Evolutionary conservation across 768 basidiomycete genomes (phyloP).

Genomic region (Pleurotus pulmonarius): DNA sequence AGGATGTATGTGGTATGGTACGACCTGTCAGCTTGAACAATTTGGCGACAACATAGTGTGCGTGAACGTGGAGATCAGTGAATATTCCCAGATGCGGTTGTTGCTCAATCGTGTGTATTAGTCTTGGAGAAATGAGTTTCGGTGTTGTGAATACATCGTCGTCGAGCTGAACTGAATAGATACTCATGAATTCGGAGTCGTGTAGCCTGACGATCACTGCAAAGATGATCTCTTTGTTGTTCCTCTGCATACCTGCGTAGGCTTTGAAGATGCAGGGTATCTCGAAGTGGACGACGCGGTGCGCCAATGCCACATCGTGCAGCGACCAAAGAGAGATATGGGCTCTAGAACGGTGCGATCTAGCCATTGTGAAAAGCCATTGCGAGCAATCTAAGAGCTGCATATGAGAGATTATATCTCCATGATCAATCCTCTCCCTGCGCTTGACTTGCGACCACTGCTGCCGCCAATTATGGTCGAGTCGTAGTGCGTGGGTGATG

Average conservation of each 20-base stretch:
- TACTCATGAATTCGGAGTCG: slow-evolving; percentile 12
- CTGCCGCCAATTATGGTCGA: slow-evolving; percentile 49
- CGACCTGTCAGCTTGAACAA: slow-evolving; percentile 15
- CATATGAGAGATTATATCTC: slow-evolving; percentile 39
- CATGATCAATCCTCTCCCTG: slow-evolving; percentile 32
- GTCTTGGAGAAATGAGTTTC: slow-evolving; percentile 4
- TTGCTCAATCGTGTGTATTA: slow-evolving; percentile 12
- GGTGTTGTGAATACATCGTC: slow-evolving; percentile 8
- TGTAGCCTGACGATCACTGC: slow-evolving; percentile 5
- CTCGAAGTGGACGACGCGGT: slow-evolving; percentile 6
- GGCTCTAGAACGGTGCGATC: slow-evolving; percentile 20
- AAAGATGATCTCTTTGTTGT: slow-evolving; percentile 17
- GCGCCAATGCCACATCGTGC: slow-evolving; percentile 18
- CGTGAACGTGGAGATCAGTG: slow-evolving; percentile 20
- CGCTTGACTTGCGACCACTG: slow-evolving; percentile 29
- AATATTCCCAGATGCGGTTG: slow-evolving; percentile 16
- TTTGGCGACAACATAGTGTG: slow-evolving; percentile 22
- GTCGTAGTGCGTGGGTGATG: slow-evolving; percentile 38
- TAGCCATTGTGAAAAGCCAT: slow-evolving; percentile 44
- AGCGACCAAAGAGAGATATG: slow-evolving; percentile 43
- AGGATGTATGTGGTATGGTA: slow-evolving; percentile 15
- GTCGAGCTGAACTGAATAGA: slow-evolving; percentile 19
- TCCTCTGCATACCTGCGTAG: slow-evolving; percentile 26
- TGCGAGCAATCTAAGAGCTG: slow-evolving; percentile 40
- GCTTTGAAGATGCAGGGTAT: slow-evolving; percentile 23